Evolutionary conservation across 768 basidiomycete genomes (phyloP).

Genomic region (Tephrocybe rancida): DNA sequence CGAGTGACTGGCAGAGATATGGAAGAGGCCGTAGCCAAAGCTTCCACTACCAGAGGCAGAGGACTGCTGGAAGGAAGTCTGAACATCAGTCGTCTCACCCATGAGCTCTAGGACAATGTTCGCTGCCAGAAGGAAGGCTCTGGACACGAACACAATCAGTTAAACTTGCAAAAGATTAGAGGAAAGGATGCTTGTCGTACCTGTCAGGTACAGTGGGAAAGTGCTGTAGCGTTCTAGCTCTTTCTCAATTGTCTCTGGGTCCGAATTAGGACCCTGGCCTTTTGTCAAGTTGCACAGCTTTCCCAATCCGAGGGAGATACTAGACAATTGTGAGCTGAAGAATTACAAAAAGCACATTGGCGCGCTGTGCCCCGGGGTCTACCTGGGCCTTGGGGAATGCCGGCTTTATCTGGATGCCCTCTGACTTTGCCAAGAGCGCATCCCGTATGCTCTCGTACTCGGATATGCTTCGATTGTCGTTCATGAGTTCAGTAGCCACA

Average conservation of each 20-base stretch:
- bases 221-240: slow-evolving; percentile 11
- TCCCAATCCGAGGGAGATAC: slow-evolving; percentile 7
- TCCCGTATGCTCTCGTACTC: neutral
- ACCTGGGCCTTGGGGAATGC: neutral
- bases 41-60: neutral
- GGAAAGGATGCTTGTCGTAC: neutral
- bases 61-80: slow-evolving; percentile 1
- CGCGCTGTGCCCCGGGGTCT: neutral
- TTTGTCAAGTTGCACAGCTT: slow-evolving; percentile 3
- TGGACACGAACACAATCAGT: too few relatives aligned
- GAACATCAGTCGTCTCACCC: slow-evolving; percentile 7
- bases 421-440: neutral
- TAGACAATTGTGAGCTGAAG: too few relatives aligned
- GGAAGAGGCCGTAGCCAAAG: slow-evolving; percentile 1
- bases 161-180: neutral
- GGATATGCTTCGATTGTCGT: neutral
- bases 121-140: slow-evolving; percentile 7
- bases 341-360: too few relatives aligned
- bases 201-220: slow-evolving; percentile 9
- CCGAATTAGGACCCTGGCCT: neutral
- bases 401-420: neutral
- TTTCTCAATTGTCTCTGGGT: neutral
- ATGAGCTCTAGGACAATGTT: slow-evolving; percentile 6
- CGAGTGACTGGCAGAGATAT: neutral
- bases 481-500: neutral